phyloP scores from a whole-genome alignment of 108 stramenopile genomes.

The Nannochloropsis granulata region DNA sequence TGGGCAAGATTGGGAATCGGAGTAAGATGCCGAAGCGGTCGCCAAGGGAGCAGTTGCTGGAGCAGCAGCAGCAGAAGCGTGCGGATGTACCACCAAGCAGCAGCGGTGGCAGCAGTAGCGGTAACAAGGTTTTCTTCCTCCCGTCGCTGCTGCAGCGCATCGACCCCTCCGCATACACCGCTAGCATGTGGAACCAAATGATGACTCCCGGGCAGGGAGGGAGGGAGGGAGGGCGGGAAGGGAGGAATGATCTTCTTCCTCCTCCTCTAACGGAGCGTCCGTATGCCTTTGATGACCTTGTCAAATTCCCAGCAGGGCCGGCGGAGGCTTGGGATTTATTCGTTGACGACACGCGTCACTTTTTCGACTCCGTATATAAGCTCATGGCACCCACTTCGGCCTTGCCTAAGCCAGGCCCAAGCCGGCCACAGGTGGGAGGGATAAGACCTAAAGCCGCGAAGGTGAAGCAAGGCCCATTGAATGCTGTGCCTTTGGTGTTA shows the following conservation, averaged over 20 bases:
- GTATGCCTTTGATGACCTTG: neutral
- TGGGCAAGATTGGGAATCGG: neutral
- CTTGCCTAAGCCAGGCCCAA: neutral
- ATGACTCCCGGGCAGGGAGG: neutral
- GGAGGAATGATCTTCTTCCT: neutral
- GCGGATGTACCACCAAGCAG: neutral
- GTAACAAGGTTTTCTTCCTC: neutral
- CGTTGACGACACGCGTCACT: neutral
- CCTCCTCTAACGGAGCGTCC: neutral
- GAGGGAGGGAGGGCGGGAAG: neutral
- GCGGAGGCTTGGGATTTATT: neutral
- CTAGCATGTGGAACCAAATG: neutral
- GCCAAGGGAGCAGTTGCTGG: neutral
- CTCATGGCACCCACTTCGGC: neutral
- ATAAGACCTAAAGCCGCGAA: neutral
- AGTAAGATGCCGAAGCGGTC: neutral
- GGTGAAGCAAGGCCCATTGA: neutral
- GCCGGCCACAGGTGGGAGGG: neutral
- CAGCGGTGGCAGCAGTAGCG: neutral
- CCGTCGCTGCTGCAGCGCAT: neutral
- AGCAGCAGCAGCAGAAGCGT: neutral
- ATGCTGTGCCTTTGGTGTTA: neutral
- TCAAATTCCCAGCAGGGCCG: neutral
- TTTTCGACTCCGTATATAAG: neutral
- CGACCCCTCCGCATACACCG: neutral